A percentile compares a stretch with the other conserved stretches of the same genome.
Evolutionary conservation across 129 eudicot species (phyloP).

Genomic region (Chrysanthemum seticuspe): DNA sequence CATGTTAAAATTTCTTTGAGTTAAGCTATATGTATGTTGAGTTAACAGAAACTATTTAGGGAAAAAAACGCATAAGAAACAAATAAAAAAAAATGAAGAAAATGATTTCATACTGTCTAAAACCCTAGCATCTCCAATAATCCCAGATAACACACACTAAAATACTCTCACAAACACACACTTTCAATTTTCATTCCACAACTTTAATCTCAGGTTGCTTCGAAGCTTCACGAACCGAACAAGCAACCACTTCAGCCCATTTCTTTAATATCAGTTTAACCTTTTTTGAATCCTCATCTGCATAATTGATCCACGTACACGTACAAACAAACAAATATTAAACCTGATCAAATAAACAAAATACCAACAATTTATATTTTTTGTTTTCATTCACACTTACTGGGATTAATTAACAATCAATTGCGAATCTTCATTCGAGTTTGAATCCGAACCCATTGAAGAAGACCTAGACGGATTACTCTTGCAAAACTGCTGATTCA

Average conservation of each 20-base stretch:
- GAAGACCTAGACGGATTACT: slow-evolving; percentile 43
- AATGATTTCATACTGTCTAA: not conserved
- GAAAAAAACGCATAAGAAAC: no score
- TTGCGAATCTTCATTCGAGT: slow-evolving; percentile 9
- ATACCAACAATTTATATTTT: not conserved
- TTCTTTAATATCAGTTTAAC: slow-evolving; percentile 52
- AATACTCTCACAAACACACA: not conserved
- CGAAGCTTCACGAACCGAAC: slow-evolving; percentile 40
- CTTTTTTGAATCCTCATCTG: slow-evolving; percentile 48
- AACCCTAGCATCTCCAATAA: slow-evolving; percentile 21
- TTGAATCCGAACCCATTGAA: slow-evolving; percentile 27
- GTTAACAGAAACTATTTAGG: no score
- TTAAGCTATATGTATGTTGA: no score
- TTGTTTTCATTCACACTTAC: slow-evolving; percentile 28
- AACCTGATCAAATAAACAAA: not conserved
- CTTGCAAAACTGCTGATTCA: slow-evolving; percentile 33
- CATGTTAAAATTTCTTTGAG: no score
- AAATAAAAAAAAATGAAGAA: no score
- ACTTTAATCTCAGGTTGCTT: slow-evolving; percentile 8
- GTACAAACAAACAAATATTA: not conserved
- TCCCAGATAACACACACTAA: not conserved
- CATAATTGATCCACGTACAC: not conserved
- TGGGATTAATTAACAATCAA: slow-evolving; percentile 43
- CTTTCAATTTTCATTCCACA: slow-evolving; percentile 1
- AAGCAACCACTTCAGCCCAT: slow-evolving; percentile 73